These are phyloP conservation scores for Lepraria neglecta DNA, from an alignment of 495 filamentous ascomycete genomes.

Conservation along the genomic window DNA sequence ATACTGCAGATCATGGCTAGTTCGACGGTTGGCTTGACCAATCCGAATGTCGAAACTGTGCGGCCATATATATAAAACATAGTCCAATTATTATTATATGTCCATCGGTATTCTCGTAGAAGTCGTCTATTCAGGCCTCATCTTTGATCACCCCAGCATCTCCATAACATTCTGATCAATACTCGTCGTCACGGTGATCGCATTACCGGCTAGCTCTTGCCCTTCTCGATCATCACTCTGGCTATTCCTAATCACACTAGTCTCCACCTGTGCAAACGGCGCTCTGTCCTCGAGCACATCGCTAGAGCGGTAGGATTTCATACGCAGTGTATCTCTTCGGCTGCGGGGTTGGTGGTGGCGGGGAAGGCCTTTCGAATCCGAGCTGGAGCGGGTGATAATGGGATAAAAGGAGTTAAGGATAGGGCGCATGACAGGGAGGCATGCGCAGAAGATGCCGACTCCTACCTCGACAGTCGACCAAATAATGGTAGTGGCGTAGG, in stretches of 20 bases:
- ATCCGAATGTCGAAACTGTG: too few species aligned
- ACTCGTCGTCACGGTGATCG: neutral
- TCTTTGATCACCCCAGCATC: neutral
- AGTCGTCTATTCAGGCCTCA: neutral
- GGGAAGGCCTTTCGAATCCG: neutral
- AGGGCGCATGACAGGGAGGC: slow-evolving; percentile 11
- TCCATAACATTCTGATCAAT: neutral
- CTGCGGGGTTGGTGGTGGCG: neutral
- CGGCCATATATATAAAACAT: too few species aligned
- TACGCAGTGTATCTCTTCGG: slow-evolving; percentile 4
- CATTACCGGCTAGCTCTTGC: neutral
- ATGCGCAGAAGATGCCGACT: slow-evolving; percentile 15
- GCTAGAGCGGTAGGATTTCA: neutral
- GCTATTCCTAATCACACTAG: slow-evolving; percentile 4
- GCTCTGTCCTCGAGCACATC: neutral
- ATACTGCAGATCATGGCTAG: too few species aligned
- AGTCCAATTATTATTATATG: neutral
- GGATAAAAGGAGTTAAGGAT: neutral
- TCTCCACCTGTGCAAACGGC: slow-evolving; percentile 6
- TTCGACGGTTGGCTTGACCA: too few species aligned
- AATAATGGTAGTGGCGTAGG: slow-evolving; percentile 5
- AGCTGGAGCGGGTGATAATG: neutral
- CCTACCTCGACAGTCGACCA: slow-evolving; percentile 16
- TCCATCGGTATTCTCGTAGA: neutral
- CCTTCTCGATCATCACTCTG: neutral